phyloP scores from a whole-genome alignment of 23 red algal genomes.

The Gracilaria caudata region DNA sequence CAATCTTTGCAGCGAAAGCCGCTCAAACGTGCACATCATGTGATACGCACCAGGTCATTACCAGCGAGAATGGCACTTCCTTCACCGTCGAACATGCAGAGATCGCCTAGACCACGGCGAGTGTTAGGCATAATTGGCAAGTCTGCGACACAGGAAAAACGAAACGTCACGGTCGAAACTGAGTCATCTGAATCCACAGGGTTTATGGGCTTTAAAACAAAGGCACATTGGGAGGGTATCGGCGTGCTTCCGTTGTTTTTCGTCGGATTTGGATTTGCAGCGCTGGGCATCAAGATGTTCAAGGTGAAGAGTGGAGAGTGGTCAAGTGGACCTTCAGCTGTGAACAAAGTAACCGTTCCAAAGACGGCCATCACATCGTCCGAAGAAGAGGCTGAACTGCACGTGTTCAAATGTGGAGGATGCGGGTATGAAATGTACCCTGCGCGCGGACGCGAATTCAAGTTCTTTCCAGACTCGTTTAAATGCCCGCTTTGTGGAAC shows the following conservation, averaged over 20 bases:
- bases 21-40: neutral
- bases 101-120: conserved; percentile 15
- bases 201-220: conserved; percentile 51
- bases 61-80: neutral
- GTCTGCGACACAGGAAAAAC: conserved; percentile 5
- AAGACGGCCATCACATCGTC: conserved; percentile 57
- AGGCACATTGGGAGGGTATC: conserved; percentile 75
- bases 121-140: conserved; percentile 22
- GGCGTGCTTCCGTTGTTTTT: conserved; percentile 68
- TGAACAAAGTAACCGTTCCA: conserved; percentile 50
- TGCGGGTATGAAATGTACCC: conserved; percentile 97
- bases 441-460: conserved; percentile 92
- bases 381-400: conserved; percentile 83
- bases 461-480: conserved; percentile 92
- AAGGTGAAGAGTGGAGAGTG: conserved; percentile 59
- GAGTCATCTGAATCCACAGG: conserved; percentile 21
- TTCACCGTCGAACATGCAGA: neutral
- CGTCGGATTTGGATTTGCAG: conserved; percentile 62
- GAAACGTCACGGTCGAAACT: neutral
- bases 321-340: conserved; percentile 21
- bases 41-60: neutral
- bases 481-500: conserved; percentile 94
- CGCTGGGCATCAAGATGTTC: conserved; percentile 71
- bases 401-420: conserved; percentile 91
- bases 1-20: neutral